Evolutionary conservation across 2,329 filamentous ascomycete genomes (phyloP), one percentile per base, ranked within the genome.

Genomic region (Aspergillus jensenii): DNA sequence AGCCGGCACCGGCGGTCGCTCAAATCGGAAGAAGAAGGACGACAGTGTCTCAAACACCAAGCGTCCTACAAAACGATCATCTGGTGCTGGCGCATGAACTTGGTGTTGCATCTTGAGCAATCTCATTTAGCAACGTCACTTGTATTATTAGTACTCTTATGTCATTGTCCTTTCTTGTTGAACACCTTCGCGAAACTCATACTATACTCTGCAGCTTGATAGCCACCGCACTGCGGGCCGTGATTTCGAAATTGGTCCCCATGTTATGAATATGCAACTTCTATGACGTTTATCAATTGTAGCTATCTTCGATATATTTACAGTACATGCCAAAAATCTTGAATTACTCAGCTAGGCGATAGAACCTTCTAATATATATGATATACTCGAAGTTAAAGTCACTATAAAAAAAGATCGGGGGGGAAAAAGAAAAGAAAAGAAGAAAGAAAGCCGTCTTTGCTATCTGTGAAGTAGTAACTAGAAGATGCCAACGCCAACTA

Each of bases 1-100:
- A 62, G 78, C 78, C 4, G 77, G 77, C 15, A 75, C 77, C 15
- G 76, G 71, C 59, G 74, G 71, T 49, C 70, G 74, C 54, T 63
- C 74, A 50, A 69, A 59, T 31, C 62, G 72, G 58, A 74, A 75
- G 60, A 75, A 75, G 67, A 74, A 77, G 68, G 72, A 80, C 57
- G 69, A 79, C 65, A 64, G 70, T 60, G 65, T 62, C 37, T 65
- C 73, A 4, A 66, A 52, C 53, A 56, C 65, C 35, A 75, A 69
- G 52, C 69, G 74, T 27, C 60, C 59, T 39, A 60, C 65, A 17
- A 76, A 76, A 61, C 69, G 71, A 54, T 52, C 70, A 17, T 68
- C 68, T 15, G 68, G 67, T n/a, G 61, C 61, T 14, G 66, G 61
- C 17, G 56, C 66, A 41, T 69, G 47, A 67, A 37, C 40, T 21